Percentiles rank a stretch among this genome's conserved stretches.
Conservation (phyloP, 163 green algal species). For the Scenedesmus sp. region DNA sequence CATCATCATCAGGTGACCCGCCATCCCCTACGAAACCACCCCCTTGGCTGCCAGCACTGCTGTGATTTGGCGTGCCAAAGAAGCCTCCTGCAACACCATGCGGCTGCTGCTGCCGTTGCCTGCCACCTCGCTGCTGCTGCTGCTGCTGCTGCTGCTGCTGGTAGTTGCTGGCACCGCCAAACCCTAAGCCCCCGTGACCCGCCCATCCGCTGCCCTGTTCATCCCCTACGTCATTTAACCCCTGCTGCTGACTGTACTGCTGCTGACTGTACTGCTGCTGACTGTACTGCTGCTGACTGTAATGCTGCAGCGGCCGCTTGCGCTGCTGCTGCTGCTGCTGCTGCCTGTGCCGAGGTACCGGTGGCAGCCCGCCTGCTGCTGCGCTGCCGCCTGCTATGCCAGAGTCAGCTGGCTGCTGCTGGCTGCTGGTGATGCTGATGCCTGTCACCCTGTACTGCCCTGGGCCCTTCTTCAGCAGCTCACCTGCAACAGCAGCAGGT, state of each 20-base stretch:
- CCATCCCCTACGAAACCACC: not conserved
- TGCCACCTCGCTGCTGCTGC: not conserved
- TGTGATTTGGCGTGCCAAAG: not conserved
- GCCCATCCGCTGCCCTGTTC: not conserved
- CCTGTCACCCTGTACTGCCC: slow-evolving; percentile 61
- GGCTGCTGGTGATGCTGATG: slow-evolving; percentile 15
- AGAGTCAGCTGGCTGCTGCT: slow-evolving; percentile 12
- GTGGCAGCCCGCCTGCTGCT: not conserved
- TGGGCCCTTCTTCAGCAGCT: slow-evolving; percentile 78
- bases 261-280: not conserved
- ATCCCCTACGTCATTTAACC: not conserved
- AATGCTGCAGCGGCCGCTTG: not conserved
- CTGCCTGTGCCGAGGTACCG: not conserved
- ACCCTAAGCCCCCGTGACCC: not conserved
- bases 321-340: slow-evolving; percentile 31
- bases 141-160: slow-evolving; percentile 13
- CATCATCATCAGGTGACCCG: not conserved
- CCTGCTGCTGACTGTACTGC: not conserved
- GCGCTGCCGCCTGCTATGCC: not conserved
- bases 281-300: slow-evolving; percentile 13
- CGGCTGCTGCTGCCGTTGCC: not conserved
- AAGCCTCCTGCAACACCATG: not conserved
- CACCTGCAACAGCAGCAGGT: slow-evolving; percentile 57
- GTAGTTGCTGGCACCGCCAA: not conserved
- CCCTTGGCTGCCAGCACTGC: not conserved